Evolutionary conservation across 306 rosid genomes (phyloP), one percentile per base, ranked within the genome.

Genomic region (Cercis canadensis): DNA sequence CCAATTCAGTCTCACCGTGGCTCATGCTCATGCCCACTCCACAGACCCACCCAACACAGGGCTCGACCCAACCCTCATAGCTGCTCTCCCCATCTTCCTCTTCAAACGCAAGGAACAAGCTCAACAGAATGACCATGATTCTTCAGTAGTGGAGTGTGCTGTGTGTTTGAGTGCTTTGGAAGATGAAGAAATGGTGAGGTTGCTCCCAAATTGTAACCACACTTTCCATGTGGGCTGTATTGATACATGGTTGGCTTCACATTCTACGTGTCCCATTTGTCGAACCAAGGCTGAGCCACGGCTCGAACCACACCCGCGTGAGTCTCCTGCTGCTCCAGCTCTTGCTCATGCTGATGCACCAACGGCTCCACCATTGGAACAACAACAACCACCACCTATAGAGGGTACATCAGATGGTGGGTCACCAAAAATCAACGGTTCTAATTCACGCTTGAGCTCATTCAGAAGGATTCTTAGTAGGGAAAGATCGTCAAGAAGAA

Each of bases 181-280:
- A n/a, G 63, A 80, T 24, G 86, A 67, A 45, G 88, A 86, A 46
- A 62, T 39, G 60, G 82, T 70, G 2, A 72, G 87, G 69, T 5
- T 78, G 62, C 84, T 89, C 21, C 90, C 92, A 0, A 87, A 80
- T 67, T 89, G 92, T n/a, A 82, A 83, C 53, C 96, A 89, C 58
- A 43, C 12, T 53, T 89, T 89, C 67, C 96, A 89, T 14, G 85
- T 78, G 0, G 49, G 13, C 7, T 89, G 96, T 65, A 81, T 87
- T 5, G 96, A 87, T 65, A 76, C 47, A 32, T 89, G 96, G 96
- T 14, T 89, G n/a, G 57, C 49, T 2, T 80, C 88, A 0, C 81
- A 82, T 31, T 68, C 84, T 10, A 82, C 92, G 2, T 89, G 92
- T 59, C 96, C 92, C 0, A 60, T 84, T 60, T 89, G 96, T 67